Evolutionary conservation across 331 rosid genomes (phyloP), one percentile per base, ranked within the genome.

Genomic region (Dryas integrifolia): DNA sequence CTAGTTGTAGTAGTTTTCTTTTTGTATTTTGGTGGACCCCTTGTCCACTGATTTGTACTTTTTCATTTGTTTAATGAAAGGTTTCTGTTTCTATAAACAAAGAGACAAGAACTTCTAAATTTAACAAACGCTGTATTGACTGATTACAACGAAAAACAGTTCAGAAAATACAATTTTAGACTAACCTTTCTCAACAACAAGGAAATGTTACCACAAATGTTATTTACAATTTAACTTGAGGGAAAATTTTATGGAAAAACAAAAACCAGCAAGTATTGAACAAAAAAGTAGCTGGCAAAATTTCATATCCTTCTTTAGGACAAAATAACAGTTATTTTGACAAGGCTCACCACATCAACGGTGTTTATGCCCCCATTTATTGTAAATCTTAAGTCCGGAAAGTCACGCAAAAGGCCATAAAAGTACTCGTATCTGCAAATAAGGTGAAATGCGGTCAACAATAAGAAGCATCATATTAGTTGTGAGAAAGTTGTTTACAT

Each of bases 351-450:
- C 98, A 91, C 97, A 74, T 86, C 90, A 77, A 94, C 76, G 3
- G 86, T 77, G 65, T 84, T 80, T 76, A 94, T 91, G 74, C 98
- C 97, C 48, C 98, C 98, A 85, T 94, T 94, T 76, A 94, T 94
- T 48, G 98, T 94, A 80, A 94, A 94, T 74, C 85, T 89, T 67
- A 94, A 72, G 87, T 89, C 92, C 10, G 98, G 98, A 88, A 94
- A 94, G 87, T 94, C 97, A 4, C 97, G 98, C 77, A 94, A 58
- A 39, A 94, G 92, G 58, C 91, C 98, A 64, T 94, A 94, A 63
- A 91, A 94, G 75, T 85, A 94, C 85, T 94, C 97, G 44, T 94
- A 94, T 82, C 98, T 94, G 96, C 79, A 85, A 30, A 44, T 24
- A 77, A 39, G 12, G 48, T 65, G 58, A 41, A 4, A 76, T 51